Evolutionary conservation across 1,139 yeast species (phyloP).

Genomic region (Candida tunisiensis): DNA sequence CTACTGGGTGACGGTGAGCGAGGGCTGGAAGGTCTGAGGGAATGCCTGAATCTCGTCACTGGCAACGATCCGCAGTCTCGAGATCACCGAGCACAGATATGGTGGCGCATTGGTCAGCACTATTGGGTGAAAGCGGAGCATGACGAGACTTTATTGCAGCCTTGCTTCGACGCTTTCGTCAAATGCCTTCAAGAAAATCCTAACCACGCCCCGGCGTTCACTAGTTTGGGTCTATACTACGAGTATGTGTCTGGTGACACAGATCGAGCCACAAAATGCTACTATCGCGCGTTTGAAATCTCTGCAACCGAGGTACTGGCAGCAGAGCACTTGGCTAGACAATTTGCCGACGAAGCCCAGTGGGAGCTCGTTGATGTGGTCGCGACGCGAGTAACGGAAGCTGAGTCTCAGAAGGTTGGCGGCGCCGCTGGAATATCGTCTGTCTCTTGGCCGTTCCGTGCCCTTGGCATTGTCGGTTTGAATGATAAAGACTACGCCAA

Average conservation of each 20-base stretch:
- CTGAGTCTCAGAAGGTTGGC: constrained; percentile 23
- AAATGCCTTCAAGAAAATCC: constrained; percentile 47
- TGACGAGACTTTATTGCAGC: constrained; percentile 5
- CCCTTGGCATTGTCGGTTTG: constrained; percentile 63
- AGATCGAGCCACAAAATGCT: constrained; percentile 69
- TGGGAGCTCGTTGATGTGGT: constrained; percentile 80
- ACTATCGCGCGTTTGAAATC: constrained; percentile 76
- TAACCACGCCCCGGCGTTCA: constrained; percentile 58
- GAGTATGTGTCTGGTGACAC: constrained; percentile 38
- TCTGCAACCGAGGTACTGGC: constrained; percentile 63
- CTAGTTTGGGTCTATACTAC: constrained; percentile 64
- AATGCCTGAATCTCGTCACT: constrained; percentile 26
- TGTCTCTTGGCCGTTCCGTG: constrained; percentile 72
- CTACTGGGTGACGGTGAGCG: constrained; percentile 30
- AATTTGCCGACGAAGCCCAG: constrained; percentile 47
- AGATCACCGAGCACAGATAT: constrained; percentile 40
- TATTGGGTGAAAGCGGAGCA: constrained; percentile 20
- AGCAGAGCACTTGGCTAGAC: constrained; percentile 53
- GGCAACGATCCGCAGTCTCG: constrained; percentile 36
- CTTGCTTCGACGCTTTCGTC: constrained; percentile 38
- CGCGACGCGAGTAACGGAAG: constrained; percentile 37
- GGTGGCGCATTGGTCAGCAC: constrained; percentile 64
- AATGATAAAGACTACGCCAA: constrained; percentile 58
- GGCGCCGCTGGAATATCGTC: constrained; percentile 12
- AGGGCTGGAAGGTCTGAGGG: constrained; percentile 37